Conservation (phyloP, 805 yeast species). For the Metschnikowia arizonensis region DNA sequence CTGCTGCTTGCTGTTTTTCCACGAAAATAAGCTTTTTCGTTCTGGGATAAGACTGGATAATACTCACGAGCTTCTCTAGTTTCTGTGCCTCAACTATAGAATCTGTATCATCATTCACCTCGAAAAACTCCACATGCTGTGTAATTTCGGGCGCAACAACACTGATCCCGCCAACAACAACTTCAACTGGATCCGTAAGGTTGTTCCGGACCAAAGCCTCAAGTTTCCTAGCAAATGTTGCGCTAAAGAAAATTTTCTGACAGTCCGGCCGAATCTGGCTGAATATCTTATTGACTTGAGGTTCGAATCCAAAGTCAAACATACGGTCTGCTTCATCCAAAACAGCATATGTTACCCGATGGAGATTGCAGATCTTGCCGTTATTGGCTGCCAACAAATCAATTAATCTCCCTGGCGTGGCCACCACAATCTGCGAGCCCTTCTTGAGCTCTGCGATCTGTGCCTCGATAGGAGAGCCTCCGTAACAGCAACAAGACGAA, state of each 20-base stretch:
- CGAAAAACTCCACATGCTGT: conserved; percentile 65
- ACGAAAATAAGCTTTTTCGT: conserved; percentile 75
- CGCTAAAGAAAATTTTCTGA: conserved; percentile 88
- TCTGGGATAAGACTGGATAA: conserved; percentile 46
- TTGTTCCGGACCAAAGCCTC: conserved; percentile 68
- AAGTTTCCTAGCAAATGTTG: conserved; percentile 84
- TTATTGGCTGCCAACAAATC: conserved; percentile 80
- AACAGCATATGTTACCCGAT: conserved; percentile 73
- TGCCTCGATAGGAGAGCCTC: conserved; percentile 78
- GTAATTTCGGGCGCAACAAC: conserved; percentile 76
- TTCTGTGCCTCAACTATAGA: conserved; percentile 32
- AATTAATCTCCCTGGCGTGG: conserved; percentile 93
- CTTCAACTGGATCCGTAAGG: conserved; percentile 62
- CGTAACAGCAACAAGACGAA: conserved; percentile 76
- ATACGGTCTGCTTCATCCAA: conserved; percentile 95
- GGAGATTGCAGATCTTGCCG: conserved; percentile 68
- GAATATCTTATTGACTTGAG: conserved; percentile 82
- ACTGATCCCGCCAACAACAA: conserved; percentile 74
- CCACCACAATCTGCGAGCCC: conserved; percentile 78
- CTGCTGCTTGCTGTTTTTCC: conserved; percentile 86
- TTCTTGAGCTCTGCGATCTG: conserved; percentile 78
- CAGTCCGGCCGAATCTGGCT: conserved; percentile 75
- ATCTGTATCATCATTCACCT: conserved; percentile 30
- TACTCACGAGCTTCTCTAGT: conserved; percentile 48
- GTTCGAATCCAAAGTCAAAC: conserved; percentile 97